These are phyloP conservation scores for Hypoxylon fuscum DNA, from an alignment of 495 filamentous ascomycete species.

Conservation along the genomic window DNA sequence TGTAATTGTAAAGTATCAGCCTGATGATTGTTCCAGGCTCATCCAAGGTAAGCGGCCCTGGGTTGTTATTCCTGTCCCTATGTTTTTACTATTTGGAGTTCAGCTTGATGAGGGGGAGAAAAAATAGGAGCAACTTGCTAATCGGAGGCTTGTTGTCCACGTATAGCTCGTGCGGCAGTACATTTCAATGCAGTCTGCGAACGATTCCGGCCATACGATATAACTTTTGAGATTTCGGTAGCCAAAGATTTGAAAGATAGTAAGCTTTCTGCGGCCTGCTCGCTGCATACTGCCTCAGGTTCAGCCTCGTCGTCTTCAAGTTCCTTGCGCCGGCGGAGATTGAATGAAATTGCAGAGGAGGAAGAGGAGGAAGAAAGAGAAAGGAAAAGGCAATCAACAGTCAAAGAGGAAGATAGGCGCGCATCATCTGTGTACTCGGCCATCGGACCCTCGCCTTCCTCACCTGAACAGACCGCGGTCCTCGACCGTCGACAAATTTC, in stretches of 20 bases:
- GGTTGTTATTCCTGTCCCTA: slow-evolving; percentile 17
- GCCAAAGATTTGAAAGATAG: slow-evolving; percentile 86
- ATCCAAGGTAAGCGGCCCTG: slow-evolving; percentile 75
- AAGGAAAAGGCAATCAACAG: slow-evolving; percentile 57
- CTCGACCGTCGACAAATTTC: slow-evolving; percentile 37
- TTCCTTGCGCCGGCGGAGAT: slow-evolving; percentile 74
- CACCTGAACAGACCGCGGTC: slow-evolving; percentile 31
- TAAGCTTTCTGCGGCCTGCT: slow-evolving; percentile 86
- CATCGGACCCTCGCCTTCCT: slow-evolving; percentile 15
- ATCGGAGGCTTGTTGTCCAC: slow-evolving; percentile 13
- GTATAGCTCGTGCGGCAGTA: slow-evolving; percentile 85
- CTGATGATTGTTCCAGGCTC: slow-evolving; percentile 87
- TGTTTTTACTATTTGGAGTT: neutral
- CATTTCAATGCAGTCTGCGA: slow-evolving; percentile 90
- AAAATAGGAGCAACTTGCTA: slow-evolving; percentile 11
- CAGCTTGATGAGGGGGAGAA: neutral
- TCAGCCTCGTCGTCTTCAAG: slow-evolving; percentile 88
- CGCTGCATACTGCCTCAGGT: slow-evolving; percentile 86
- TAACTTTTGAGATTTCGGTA: slow-evolving; percentile 74
- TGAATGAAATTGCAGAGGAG: slow-evolving; percentile 94
- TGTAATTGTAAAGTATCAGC: slow-evolving; percentile 90
- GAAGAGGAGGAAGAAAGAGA: slow-evolving; percentile 66
- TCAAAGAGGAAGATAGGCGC: slow-evolving; percentile 50
- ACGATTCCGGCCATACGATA: slow-evolving; percentile 87
- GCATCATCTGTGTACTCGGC: slow-evolving; percentile 43